These are phyloP conservation scores for Alternaria sp. DNA, from an alignment of 2,329 filamentous ascomycete species.

Conservation along the genomic window DNA sequence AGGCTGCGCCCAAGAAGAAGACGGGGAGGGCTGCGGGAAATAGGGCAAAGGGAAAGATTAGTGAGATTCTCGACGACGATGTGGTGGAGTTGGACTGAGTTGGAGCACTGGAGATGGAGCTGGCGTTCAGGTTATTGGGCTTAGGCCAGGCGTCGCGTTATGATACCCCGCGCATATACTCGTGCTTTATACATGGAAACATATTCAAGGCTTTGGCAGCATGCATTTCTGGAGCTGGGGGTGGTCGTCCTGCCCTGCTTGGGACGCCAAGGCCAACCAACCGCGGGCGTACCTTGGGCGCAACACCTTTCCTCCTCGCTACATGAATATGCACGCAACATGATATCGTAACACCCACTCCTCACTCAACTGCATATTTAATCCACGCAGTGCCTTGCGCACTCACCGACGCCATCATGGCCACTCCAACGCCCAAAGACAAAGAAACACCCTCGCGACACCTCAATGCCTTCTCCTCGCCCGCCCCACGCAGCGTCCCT, in stretches of 20 bases:
- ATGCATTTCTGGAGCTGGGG: neutral
- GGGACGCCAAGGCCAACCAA: neutral
- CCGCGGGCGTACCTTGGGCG: neutral
- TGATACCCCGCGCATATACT: constrained; percentile 10
- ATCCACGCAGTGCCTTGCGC: neutral
- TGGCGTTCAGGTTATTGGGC: constrained; percentile 1
- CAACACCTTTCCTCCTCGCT: neutral
- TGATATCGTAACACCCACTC: neutral
- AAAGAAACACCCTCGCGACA: constrained; percentile 43
- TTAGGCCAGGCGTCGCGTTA: neutral
- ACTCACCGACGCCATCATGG: constrained; percentile 30
- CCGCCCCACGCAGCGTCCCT: constrained; percentile 52
- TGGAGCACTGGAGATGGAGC: neutral
- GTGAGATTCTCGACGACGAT: constrained; percentile 28
- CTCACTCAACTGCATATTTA: neutral
- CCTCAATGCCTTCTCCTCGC: constrained; percentile 48
- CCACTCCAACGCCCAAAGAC: constrained; percentile 47
- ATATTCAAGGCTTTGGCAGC: too few relatives aligned
- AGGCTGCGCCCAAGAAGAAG: constrained; percentile 1
- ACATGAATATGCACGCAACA: neutral
- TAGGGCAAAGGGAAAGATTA: constrained; percentile 25
- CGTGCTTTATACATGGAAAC: neutral
- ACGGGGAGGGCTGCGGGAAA: neutral
- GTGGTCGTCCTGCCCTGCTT: neutral
- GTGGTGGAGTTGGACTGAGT: constrained; percentile 34